These are phyloP conservation scores for Hansenula anomala DNA, from an alignment of 1,139 yeast species.

Conservation along the genomic window DNA sequence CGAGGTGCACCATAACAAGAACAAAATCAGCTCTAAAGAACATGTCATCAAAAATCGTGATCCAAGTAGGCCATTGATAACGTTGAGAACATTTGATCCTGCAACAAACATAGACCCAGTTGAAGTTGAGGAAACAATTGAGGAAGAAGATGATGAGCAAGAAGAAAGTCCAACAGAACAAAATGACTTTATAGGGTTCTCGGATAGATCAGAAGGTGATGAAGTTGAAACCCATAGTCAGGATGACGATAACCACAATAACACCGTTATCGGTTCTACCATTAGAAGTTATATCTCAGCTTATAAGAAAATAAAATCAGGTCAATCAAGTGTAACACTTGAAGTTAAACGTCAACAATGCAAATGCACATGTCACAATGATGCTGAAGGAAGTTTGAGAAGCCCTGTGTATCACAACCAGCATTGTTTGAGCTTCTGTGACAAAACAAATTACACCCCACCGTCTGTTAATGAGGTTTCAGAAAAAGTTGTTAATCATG, in stretches of 20 bases:
- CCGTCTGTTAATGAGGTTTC: no score
- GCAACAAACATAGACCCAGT: no score
- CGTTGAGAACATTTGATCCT: conserved; percentile 37
- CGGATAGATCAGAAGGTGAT: not conserved
- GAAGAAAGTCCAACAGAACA: no score
- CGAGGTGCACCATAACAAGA: conserved; percentile 38
- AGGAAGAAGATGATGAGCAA: not conserved
- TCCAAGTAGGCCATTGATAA: conserved; percentile 33
- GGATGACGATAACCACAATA: not conserved
- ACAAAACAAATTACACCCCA: not conserved
- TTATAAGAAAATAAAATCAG: not conserved
- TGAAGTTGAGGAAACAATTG: conserved; percentile 10
- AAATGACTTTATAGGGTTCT: not conserved
- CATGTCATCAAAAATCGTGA: conserved; percentile 36
- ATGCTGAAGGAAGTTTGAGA: not conserved
- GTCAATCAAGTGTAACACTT: not conserved
- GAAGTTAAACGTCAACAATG: not conserved
- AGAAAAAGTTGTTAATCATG: not conserved
- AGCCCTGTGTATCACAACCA: conserved; percentile 1
- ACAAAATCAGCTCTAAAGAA: conserved; percentile 35
- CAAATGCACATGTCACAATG: conserved; percentile 2
- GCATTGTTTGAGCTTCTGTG: not conserved
- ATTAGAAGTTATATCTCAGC: conserved; percentile 1
- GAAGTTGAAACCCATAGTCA: not conserved
- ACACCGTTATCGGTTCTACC: not conserved